These are phyloP conservation scores for Pseudogymnoascus sp. DNA, from an alignment of 2,329 filamentous ascomycete genomes.

Conservation along the genomic window DNA sequence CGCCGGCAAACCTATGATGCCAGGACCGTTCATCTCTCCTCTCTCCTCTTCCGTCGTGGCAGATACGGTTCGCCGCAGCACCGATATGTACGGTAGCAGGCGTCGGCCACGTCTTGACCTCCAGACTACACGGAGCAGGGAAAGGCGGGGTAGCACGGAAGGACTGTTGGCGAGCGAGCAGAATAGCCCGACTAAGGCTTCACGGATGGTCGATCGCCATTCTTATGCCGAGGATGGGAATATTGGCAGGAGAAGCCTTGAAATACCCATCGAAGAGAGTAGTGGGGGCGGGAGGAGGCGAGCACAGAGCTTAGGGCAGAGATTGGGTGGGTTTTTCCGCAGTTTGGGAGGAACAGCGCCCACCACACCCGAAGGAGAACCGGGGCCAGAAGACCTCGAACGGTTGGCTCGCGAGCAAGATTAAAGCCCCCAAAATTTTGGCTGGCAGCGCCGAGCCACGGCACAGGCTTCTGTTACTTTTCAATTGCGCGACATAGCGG, in stretches of 20 bases:
- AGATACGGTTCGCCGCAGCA: slow-evolving; percentile 52
- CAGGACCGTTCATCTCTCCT: slow-evolving; percentile 51
- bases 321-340: not conserved
- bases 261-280: not conserved
- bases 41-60: slow-evolving; percentile 55
- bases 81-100: slow-evolving; percentile 25
- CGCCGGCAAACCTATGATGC: slow-evolving; percentile 43
- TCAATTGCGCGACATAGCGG: not conserved
- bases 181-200: not conserved
- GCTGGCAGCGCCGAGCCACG: not conserved
- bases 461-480: not conserved
- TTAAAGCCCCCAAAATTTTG: not conserved
- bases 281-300: not conserved
- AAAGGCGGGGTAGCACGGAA: not conserved
- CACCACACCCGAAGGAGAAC: not conserved
- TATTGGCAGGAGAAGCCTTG: not conserved
- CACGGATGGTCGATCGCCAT: not conserved
- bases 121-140: not conserved
- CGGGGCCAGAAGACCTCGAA: not conserved
- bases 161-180: not conserved
- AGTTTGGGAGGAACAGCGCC: not conserved
- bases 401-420: not conserved
- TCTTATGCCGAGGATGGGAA: not conserved
- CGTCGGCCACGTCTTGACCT: slow-evolving; percentile 12
- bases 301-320: slow-evolving; percentile 1